Base-by-base conservation (phyloP, 2,329 filamentous ascomycete species). In the Trichoderma gracile region DNA sequence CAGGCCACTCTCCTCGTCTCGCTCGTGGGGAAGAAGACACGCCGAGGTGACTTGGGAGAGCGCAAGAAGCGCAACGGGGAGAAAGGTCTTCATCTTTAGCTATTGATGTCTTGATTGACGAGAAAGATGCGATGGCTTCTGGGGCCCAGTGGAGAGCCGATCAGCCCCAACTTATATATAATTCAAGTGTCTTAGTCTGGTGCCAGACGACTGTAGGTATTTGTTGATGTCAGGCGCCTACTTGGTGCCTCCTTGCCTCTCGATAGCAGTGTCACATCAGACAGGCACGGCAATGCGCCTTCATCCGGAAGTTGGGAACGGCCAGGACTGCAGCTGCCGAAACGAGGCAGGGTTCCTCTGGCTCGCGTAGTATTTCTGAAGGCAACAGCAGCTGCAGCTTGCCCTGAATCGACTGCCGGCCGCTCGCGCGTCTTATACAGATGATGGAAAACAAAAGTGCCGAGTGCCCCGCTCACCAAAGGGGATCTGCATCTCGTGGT, bases 11-110 rank as follows among this genome's bases (percentile, higher is more conserved):
- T 42, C 57, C 5, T 56, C 53, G n/a, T 60, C 57, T 14, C 57
- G 46, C 46, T 60, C 57, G 25, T 60, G 57, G 40, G 57, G 57
- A 6, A 60, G 46, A 23, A 60, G 57, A n/a, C 57, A 60, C 43
- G 33, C 57, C n/a, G 57, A 60, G 10, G 21, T 27, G 33, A 43
- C 57, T 3, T 60, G 25, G 23, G 57, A 52, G 57, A 60, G 57
- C 33, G 57, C 57, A 30, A 60, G 46, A 43, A 60, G 57, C 57
- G 57, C 57, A 21, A 50, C 42, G 23, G 57, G 57, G 43, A 60
- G 19, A 52, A 52, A 15, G 2, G 46, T 60, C 57, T 60, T 60
- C 57, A 60, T 60, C 40, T 60, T 43, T 3, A 50, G 3, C 2
- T 43, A n/a, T 14, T 8, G n/a, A 23, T 50, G 17, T 7, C 25